These are phyloP conservation scores for Dothidotthia symphoricarpi DNA, from an alignment of 2,329 filamentous ascomycete genomes.

Conservation along the genomic window DNA sequence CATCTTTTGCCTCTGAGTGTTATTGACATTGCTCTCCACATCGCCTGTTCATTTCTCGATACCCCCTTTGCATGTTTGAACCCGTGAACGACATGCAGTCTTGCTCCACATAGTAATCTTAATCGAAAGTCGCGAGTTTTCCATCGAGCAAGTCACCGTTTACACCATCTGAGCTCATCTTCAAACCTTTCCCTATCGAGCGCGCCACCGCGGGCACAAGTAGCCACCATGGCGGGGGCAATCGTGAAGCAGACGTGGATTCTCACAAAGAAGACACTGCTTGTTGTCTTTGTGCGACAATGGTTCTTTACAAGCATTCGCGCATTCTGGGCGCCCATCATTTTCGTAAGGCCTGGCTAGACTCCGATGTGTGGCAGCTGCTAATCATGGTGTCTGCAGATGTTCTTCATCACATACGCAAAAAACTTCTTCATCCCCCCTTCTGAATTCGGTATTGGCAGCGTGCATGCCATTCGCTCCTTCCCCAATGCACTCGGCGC, in stretches of 20 bases:
- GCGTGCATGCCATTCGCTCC: constrained; percentile 59
- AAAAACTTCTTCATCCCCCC: constrained; percentile 81
- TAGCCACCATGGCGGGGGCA: constrained; percentile 24
- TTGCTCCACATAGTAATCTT: constrained; percentile 1
- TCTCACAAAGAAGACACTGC: constrained; percentile 57
- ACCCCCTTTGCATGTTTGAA: constrained; percentile 1
- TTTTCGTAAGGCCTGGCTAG: constrained; percentile 43
- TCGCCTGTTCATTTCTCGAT: constrained; percentile 3
- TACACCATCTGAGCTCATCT: not conserved
- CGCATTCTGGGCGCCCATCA: constrained; percentile 57
- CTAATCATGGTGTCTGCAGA: constrained; percentile 25
- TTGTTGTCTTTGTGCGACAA: constrained; percentile 55
- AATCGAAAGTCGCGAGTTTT: constrained; percentile 1
- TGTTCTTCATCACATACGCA: constrained; percentile 61
- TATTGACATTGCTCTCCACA: not conserved
- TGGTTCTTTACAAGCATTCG: constrained; percentile 55
- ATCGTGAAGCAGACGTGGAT: constrained; percentile 56
- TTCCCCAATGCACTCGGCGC: constrained; percentile 62
- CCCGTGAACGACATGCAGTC: constrained; percentile 6
- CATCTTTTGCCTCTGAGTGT: constrained; percentile 4
- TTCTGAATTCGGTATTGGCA: constrained; percentile 70
- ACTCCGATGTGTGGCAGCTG: not conserved
- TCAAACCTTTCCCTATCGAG: constrained; percentile 8
- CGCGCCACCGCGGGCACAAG: constrained; percentile 15
- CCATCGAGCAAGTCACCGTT: no score